Conservation (phyloP, 805 yeast species). For the Barnettozyma botsteinii region DNA sequence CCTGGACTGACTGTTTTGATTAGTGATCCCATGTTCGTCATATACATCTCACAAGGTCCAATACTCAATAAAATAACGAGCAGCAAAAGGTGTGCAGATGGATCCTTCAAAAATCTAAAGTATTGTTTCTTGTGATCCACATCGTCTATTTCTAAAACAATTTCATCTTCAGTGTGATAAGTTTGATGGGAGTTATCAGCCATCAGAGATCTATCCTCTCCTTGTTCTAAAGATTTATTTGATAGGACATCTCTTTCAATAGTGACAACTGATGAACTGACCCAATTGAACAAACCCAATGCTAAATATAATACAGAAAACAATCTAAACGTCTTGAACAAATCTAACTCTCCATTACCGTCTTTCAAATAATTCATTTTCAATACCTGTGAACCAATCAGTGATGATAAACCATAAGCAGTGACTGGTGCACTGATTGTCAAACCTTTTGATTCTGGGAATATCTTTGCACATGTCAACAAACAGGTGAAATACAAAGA, state of each 20-base stretch:
- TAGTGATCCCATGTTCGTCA: conserved; percentile 77
- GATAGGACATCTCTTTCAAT: conserved; percentile 31
- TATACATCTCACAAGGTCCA: conserved; percentile 83
- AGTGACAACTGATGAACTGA: conserved; percentile 59
- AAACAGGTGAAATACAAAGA: conserved; percentile 65
- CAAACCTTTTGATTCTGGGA: conserved; percentile 67
- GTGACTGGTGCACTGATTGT: conserved; percentile 88
- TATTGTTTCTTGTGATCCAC: conserved; percentile 17
- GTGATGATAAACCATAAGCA: conserved; percentile 76
- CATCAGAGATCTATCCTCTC: conserved; percentile 2
- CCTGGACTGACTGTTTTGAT: conserved; percentile 26
- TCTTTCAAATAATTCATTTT: conserved; percentile 30
- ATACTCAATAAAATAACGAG: conserved; percentile 57
- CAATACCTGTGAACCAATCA: conserved; percentile 63
- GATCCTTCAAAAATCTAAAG: conserved; percentile 33
- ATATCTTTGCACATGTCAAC: conserved; percentile 80
- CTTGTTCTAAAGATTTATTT: conserved; percentile 17
- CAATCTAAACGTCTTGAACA: conserved; percentile 45
- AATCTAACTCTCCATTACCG: conserved; percentile 32
- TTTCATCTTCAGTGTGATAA: conserved; percentile 20
- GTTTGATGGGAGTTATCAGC: not conserved
- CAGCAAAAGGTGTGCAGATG: conserved; percentile 58
- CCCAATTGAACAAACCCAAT: conserved; percentile 55
- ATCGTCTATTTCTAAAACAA: conserved; percentile 22
- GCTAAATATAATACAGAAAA: conserved; percentile 49